These are phyloP conservation scores for Henckelia pumila DNA, from an alignment of 257 asterid species.

Conservation along the genomic window DNA sequence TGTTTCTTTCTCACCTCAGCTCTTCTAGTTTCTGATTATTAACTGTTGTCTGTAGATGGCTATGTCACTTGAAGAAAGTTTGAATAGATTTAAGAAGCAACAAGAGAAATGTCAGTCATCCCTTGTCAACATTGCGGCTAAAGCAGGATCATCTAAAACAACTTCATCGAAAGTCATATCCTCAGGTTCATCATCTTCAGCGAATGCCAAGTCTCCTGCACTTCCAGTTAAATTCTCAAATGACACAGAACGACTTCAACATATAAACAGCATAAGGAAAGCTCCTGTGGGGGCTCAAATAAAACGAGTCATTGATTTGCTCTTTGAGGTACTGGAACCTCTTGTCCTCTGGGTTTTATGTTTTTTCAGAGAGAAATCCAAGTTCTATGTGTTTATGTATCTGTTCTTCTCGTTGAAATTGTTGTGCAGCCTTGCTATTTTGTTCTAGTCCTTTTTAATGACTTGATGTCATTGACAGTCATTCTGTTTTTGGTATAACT, in stretches of 20 bases:
- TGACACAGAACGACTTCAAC: constrained; percentile 81
- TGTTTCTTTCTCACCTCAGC: background rate
- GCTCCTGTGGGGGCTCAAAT: constrained; percentile 94
- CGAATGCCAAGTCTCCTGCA: constrained; percentile 51
- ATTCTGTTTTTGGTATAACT: background rate
- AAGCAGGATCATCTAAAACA: constrained; percentile 42
- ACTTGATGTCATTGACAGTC: background rate
- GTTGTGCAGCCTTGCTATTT: background rate
- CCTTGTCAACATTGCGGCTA: constrained; percentile 42
- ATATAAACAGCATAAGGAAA: constrained; percentile 85
- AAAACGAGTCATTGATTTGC: constrained; percentile 82
- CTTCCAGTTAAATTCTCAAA: constrained; percentile 71
- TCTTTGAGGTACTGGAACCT: constrained; percentile 52
- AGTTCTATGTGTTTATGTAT: background rate
- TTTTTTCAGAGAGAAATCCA: background rate
- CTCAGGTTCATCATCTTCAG: constrained; percentile 32
- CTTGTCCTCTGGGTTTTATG: background rate
- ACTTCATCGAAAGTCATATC: constrained; percentile 37
- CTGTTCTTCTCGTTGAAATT: background rate
- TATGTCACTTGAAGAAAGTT: constrained; percentile 43
- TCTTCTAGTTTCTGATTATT: background rate
- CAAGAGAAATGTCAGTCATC: constrained; percentile 67
- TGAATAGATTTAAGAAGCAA: constrained; percentile 55
- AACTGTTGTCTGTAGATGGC: constrained; percentile 42
- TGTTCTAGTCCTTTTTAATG: background rate